Percentiles rank a stretch among this genome's conserved stretches.
Conservation (phyloP, 1,284 basidiomycete genomes). For the Cutaneotrichosporon cutaneum region DNA sequence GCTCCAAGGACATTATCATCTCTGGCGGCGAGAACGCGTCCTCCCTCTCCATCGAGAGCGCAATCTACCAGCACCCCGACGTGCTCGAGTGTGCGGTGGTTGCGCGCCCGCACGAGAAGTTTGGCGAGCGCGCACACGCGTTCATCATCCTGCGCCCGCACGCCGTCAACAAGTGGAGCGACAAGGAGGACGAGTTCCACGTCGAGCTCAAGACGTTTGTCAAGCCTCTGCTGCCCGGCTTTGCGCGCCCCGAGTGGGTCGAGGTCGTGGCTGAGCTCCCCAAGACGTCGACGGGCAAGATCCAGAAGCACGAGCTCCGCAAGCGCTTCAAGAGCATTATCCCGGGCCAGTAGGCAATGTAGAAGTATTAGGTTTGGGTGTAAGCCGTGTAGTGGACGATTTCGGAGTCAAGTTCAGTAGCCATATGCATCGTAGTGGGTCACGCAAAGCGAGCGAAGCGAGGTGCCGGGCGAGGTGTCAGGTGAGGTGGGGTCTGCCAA, state of each 20-base stretch:
- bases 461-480: too few relatives aligned
- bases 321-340: conserved; percentile 25
- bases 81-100: conserved; percentile 73
- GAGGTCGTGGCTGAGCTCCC: conserved; percentile 60
- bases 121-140: conserved; percentile 74
- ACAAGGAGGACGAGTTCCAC: conserved; percentile 14
- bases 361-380: neutral
- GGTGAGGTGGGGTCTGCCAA: too few relatives aligned
- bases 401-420: neutral
- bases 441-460: neutral
- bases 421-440: neutral
- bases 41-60: conserved; percentile 81
- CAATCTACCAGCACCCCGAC: conserved; percentile 61
- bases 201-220: conserved; percentile 19
- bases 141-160: conserved; percentile 63
- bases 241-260: conserved; percentile 27
- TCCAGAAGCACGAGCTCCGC: conserved; percentile 71
- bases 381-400: neutral
- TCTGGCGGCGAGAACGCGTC: conserved; percentile 86
- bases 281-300: conserved; percentile 83
- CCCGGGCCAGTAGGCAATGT: conserved; percentile 4
- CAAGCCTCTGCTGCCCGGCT: conserved; percentile 23
- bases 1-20: conserved; percentile 73
- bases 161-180: conserved; percentile 8
- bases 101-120: conserved; percentile 67